Percentiles rank a stretch among this genome's conserved stretches.
These are phyloP conservation scores for Lodderomyces orthopsilosis DNA, from an alignment of 1,139 yeast genomes.

Conservation along the genomic window DNA sequence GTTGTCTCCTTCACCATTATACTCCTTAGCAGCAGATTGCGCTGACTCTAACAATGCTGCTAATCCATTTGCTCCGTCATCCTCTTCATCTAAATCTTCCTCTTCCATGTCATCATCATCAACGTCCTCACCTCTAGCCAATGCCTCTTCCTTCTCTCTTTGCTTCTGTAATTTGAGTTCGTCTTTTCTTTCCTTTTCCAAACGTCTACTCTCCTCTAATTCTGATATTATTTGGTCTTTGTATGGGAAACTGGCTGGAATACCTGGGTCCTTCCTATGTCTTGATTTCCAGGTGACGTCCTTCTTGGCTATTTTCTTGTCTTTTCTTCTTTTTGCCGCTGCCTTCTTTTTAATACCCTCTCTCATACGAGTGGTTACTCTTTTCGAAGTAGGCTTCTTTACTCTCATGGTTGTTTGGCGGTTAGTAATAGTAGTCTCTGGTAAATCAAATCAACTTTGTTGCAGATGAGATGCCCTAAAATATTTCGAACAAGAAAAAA, in stretches of 20 bases:
- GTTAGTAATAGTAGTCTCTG: background rate
- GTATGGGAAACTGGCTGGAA: constrained; percentile 92
- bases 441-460: background rate
- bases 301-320: constrained; percentile 75
- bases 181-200: constrained; percentile 60
- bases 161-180: constrained; percentile 44
- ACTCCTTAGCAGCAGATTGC: constrained; percentile 75
- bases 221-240: constrained; percentile 79
- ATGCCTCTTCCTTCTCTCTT: constrained; percentile 46
- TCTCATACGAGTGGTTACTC: constrained; percentile 87
- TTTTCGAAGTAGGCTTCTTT: constrained; percentile 74
- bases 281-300: constrained; percentile 93
- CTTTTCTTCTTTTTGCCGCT: constrained; percentile 85
- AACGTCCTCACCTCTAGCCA: constrained; percentile 40
- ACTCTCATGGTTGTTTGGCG: constrained; percentile 42
- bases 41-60: constrained; percentile 90
- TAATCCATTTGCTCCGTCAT: constrained; percentile 57
- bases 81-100: constrained; percentile 40
- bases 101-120: constrained; percentile 38
- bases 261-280: constrained; percentile 83
- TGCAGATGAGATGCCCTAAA: constrained; percentile 8
- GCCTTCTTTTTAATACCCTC: constrained; percentile 97
- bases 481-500: background rate
- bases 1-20: constrained; percentile 51
- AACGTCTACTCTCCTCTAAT: constrained; percentile 69